phyloP scores from a whole-genome alignment of 208 protist species.

The Crithidia sp. region DNA sequence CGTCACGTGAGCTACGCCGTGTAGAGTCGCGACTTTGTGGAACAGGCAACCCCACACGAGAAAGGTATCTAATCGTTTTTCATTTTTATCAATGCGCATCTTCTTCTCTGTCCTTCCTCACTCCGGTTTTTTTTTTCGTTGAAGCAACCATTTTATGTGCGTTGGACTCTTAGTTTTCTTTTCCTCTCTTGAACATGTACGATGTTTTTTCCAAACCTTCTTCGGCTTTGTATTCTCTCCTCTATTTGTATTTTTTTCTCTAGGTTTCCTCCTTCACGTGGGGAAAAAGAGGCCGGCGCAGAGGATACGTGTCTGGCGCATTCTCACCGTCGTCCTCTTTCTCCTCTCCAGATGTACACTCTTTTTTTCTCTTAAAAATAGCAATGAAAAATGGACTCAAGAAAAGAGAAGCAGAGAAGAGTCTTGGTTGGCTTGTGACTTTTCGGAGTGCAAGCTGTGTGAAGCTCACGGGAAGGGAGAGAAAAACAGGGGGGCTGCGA shows the following conservation, averaged over 20 bases:
- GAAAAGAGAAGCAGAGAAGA: neutral
- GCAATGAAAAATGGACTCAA: neutral
- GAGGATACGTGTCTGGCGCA: no score
- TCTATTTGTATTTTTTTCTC: no score
- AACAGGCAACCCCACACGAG: neutral
- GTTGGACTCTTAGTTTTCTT: conserved; percentile 7
- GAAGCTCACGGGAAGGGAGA: no score
- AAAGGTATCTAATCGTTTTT: no score
- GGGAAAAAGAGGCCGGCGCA: no score
- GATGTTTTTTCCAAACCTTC: neutral
- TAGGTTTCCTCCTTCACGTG: neutral
- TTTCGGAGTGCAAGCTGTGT: no score
- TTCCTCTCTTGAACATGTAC: conserved; percentile 11
- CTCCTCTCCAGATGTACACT: no score
- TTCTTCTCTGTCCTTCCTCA: conserved; percentile 13
- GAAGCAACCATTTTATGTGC: neutral
- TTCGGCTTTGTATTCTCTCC: no score
- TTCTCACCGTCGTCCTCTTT: no score
- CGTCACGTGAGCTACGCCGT: conserved; percentile 32
- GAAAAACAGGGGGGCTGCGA: no score
- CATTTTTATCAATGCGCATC: no score
- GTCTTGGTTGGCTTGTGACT: neutral
- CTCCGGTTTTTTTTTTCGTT: neutral
- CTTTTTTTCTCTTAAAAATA: no score
- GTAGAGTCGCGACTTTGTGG: neutral